phyloP scores from a whole-genome alignment of 2,329 filamentous ascomycete genomes.

The Aphanoascus verrucosus region DNA sequence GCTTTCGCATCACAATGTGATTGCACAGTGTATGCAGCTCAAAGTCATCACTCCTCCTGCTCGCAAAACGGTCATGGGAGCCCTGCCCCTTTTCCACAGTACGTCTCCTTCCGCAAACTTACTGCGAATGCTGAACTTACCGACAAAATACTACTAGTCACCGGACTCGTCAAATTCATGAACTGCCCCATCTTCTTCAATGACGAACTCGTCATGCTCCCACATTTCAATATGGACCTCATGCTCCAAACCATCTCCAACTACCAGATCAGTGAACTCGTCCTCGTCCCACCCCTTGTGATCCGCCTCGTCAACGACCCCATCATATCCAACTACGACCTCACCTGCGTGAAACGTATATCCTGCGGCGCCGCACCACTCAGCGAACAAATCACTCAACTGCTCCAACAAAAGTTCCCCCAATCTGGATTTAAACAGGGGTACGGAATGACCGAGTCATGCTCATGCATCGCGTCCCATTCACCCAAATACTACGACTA shows the following conservation, averaged over 20 bases:
- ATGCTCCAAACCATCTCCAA: constrained; percentile 46
- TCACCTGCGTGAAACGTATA: constrained; percentile 44
- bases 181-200: constrained; percentile 54
- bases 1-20: constrained; percentile 46
- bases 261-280: constrained; percentile 46
- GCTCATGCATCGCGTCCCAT: constrained; percentile 49
- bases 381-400: constrained; percentile 38
- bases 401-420: constrained; percentile 46
- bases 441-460: constrained; percentile 41
- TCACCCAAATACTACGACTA: constrained; percentile 41
- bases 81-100: constrained; percentile 51
- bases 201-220: constrained; percentile 54
- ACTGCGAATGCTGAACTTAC: background rate
- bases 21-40: constrained; percentile 52
- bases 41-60: constrained; percentile 39
- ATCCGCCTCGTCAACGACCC: constrained; percentile 48
- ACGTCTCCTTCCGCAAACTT: background rate
- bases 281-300: constrained; percentile 34
- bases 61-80: constrained; percentile 43
- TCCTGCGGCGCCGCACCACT: constrained; percentile 49
- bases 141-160: constrained; percentile 30
- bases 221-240: constrained; percentile 50
- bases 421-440: constrained; percentile 50
- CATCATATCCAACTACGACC: constrained; percentile 30
- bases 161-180: constrained; percentile 52